Conservation (phyloP, 345 rosid species). For the Lagerstroemia speciosa region DNA sequence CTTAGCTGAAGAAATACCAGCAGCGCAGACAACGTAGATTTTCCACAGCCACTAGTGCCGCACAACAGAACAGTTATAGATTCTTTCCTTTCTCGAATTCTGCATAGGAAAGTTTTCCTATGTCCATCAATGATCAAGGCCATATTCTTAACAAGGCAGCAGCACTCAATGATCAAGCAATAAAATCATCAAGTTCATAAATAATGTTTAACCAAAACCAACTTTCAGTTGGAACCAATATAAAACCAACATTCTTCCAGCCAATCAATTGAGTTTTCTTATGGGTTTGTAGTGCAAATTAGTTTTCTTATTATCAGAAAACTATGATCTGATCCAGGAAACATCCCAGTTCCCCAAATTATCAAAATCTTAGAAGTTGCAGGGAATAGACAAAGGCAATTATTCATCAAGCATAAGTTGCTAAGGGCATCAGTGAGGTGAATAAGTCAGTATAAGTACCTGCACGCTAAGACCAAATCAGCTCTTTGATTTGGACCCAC, state of each 20-base stretch:
- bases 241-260: background rate
- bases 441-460: slow-evolving; percentile 30
- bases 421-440: background rate
- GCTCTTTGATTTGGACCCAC: slow-evolving; percentile 95
- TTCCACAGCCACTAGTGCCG: slow-evolving; percentile 99
- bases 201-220: background rate
- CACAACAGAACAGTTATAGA: slow-evolving; percentile 93
- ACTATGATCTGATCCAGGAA: background rate
- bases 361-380: background rate
- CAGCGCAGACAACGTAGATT: slow-evolving; percentile 97
- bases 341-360: background rate
- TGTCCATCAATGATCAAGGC: background rate
- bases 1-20: slow-evolving; percentile 46
- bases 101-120: slow-evolving; percentile 28
- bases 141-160: background rate
- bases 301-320: background rate
- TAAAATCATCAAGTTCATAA: background rate
- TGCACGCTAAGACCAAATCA: slow-evolving; percentile 92
- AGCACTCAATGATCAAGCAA: background rate
- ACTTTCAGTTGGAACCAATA: background rate
- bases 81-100: slow-evolving; percentile 97
- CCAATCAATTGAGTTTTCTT: background rate
- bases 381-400: no score
- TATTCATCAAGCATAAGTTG: background rate
- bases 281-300: background rate